These are phyloP conservation scores for Aegle marmelos DNA, from an alignment of 345 rosid genomes.

Conservation along the genomic window DNA sequence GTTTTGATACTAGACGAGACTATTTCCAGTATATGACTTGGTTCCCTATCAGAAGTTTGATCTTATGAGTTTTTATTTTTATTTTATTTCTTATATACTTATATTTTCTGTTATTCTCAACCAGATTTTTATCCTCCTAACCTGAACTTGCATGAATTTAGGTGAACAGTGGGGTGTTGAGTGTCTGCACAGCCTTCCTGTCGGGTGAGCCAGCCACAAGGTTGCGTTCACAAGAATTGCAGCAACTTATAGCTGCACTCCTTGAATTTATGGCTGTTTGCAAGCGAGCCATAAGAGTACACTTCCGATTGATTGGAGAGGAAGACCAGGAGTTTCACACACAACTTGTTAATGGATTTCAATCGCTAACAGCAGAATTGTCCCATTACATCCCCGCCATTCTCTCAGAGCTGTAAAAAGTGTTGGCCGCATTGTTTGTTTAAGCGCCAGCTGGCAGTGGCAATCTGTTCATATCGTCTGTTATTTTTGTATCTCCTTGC, in stretches of 20 bases:
- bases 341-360: conserved; percentile 97
- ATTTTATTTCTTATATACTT: background rate
- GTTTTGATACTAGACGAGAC: background rate
- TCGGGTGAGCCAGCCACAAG: conserved; percentile 99
- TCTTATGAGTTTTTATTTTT: background rate
- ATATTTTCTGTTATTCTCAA: background rate
- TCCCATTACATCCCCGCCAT: conserved; percentile 98
- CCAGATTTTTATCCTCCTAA: background rate
- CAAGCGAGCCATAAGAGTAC: conserved; percentile 96
- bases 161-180: conserved; percentile 97
- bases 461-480: background rate
- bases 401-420: conserved; percentile 77
- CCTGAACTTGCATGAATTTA: conserved; percentile 25
- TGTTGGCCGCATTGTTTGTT: conserved; percentile 2
- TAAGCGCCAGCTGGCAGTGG: background rate
- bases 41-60: background rate
- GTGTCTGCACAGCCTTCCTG: conserved; percentile 97
- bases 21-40: background rate
- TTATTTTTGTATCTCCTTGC: background rate
- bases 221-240: conserved; percentile 90
- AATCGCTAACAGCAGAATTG: conserved; percentile 93
- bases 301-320: conserved; percentile 88
- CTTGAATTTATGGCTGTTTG: conserved; percentile 99
- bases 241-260: conserved; percentile 94
- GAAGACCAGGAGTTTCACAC: conserved; percentile 99